phyloP scores from a whole-genome alignment of 106 monocot species.

The Platanthera zijinensis region DNA sequence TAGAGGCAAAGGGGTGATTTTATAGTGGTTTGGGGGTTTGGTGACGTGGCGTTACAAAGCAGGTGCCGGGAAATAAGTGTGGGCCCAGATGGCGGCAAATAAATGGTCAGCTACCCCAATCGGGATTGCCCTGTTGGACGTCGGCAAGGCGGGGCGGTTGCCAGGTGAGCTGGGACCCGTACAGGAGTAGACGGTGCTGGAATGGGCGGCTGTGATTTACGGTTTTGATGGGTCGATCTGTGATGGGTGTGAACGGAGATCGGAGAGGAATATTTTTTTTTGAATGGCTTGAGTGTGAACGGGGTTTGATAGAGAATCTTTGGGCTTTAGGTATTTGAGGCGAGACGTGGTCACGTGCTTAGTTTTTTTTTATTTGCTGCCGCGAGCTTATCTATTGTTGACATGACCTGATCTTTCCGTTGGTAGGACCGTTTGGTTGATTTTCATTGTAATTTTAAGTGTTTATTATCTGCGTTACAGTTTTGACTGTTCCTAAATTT shows the following conservation, averaged over 20 bases:
- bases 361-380: too few species aligned
- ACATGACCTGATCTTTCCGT: too few species aligned
- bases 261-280: background rate
- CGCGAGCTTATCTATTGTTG: too few species aligned
- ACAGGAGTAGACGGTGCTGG: background rate
- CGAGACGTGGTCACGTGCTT: background rate
- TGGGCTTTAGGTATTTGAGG: background rate
- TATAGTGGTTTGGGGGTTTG: background rate
- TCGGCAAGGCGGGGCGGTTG: background rate
- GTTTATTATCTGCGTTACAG: too few species aligned
- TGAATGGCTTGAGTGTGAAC: background rate
- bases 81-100: background rate
- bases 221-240: background rate
- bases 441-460: too few species aligned
- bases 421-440: too few species aligned
- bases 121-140: background rate
- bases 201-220: background rate
- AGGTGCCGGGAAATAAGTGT: background rate
- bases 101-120: background rate
- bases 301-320: background rate
- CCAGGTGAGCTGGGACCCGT: background rate
- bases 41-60: background rate
- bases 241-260: conserved; percentile 1
- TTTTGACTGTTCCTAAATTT: too few species aligned
- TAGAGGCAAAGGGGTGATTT: background rate